Conservation (phyloP, 1,284 basidiomycete species). For the Ustilago xerochloae region DNA sequence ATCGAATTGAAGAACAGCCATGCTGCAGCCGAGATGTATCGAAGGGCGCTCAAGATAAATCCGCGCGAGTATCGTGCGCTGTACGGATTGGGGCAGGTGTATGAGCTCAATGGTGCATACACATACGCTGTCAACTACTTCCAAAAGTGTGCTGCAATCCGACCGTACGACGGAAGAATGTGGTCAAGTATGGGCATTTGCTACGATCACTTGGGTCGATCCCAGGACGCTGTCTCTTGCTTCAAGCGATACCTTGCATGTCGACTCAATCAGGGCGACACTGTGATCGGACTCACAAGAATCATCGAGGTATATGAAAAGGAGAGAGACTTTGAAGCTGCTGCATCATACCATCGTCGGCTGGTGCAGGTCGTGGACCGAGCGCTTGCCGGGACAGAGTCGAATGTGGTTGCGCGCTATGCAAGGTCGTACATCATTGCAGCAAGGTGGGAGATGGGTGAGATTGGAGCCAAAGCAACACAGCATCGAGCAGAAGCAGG, state of each 20-base stretch:
- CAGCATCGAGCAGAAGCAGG: conserved; percentile 20
- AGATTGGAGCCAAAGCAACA: conserved; percentile 43
- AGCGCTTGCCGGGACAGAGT: conserved; percentile 41
- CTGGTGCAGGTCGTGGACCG: conserved; percentile 63
- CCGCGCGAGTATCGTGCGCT: conserved; percentile 91
- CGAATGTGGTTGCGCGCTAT: conserved; percentile 54
- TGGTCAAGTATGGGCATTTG: conserved; percentile 95
- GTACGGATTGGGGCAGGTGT: conserved; percentile 98
- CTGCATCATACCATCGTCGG: conserved; percentile 62
- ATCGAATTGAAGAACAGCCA: conserved; percentile 99
- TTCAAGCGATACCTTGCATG: conserved; percentile 66
- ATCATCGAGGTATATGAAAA: conserved; percentile 65
- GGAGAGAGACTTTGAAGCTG: conserved; percentile 45
- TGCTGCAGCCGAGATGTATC: conserved; percentile 96
- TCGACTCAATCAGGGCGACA: conserved; percentile 59
- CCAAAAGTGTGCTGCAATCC: conserved; percentile 89
- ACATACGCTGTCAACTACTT: conserved; percentile 97
- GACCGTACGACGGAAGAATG: conserved; percentile 94
- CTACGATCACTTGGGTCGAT: conserved; percentile 82
- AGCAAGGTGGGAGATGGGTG: conserved; percentile 66
- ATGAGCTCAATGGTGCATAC: conserved; percentile 95
- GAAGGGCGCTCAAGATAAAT: conserved; percentile 93
- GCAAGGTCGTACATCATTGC: conserved; percentile 61
- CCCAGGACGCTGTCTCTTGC: conserved; percentile 59
- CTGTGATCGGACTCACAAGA: conserved; percentile 52